Evolutionary conservation across 2,329 filamentous ascomycete species (phyloP).

Genomic region (Cladosporium sphaerospermum): DNA sequence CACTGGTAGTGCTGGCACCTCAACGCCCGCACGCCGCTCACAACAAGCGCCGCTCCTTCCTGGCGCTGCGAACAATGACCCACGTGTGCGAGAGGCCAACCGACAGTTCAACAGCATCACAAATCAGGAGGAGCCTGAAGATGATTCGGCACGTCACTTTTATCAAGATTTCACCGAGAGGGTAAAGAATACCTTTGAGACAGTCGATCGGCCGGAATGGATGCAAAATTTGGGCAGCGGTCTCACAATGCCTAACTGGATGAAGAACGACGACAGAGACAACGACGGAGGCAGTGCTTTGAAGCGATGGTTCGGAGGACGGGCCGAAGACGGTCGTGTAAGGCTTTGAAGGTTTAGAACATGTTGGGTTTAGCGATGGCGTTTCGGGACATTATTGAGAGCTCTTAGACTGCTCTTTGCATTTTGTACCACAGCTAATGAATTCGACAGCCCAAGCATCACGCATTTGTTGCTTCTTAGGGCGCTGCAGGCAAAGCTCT

Average conservation of each 20-base stretch:
- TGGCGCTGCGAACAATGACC: slow-evolving; percentile 11
- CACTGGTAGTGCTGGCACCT: neutral
- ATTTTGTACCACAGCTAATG: neutral
- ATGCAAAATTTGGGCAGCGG: slow-evolving; percentile 62
- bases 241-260: slow-evolving; percentile 75
- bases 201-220: slow-evolving; percentile 75
- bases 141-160: slow-evolving; percentile 59
- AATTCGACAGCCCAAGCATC: too few species aligned
- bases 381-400: neutral
- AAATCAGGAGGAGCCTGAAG: slow-evolving; percentile 44
- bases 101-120: slow-evolving; percentile 28
- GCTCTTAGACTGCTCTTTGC: too few species aligned
- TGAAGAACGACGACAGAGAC: slow-evolving; percentile 50
- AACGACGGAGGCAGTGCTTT: slow-evolving; percentile 20
- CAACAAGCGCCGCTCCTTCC: slow-evolving; percentile 8
- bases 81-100: slow-evolving; percentile 19
- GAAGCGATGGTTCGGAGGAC: slow-evolving; percentile 30
- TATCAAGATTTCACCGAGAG: slow-evolving; percentile 78
- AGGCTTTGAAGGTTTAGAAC: slow-evolving; percentile 19
- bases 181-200: slow-evolving; percentile 87
- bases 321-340: slow-evolving; percentile 26
- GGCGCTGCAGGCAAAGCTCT: too few species aligned
- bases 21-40: slow-evolving; percentile 2
- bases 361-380: slow-evolving; percentile 5
- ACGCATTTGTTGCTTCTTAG: too few species aligned